Base-by-base conservation (phyloP, 176 grass and related monocot genomes). In the Juncus effusus region DNA sequence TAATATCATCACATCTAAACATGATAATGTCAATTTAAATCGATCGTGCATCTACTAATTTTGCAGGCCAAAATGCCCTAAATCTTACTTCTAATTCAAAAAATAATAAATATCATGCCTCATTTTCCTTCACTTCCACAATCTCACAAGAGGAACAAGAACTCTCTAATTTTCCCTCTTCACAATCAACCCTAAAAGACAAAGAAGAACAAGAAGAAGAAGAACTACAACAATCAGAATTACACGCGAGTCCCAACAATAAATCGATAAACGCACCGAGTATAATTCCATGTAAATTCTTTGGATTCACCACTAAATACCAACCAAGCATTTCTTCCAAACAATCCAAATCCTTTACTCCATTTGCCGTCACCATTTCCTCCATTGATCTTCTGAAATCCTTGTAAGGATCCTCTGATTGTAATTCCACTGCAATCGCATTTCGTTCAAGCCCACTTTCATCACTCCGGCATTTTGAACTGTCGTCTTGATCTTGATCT, bases 371-470 rank as follows among this genome's bases (percentile, higher is more conserved):
- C 61, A 95, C 82, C 90, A 95, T 95, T 80, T 85, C 85, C 57
- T 76, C 69, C 82, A 95, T 95, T 37, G 90, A 95, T 77, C 54
- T 72, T 14, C 79, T 74, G 72, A 95, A 95, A 72, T 95, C 90
- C 49, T 3, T 56, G 90, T 95, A 95, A 54, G 85, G 90, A 63
- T 95, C 82, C 13, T 76, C 79, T 54, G 90, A 95, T 64, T 89
- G 79, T 67, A 95, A 78, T 63, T 83, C 79, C 13, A 89, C 51
- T 14, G 90, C 85, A 66, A 86, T 36, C 41, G 67, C 65, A 50
- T 79, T 71, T 16, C 77, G 76, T 36, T 69, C 75, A 42, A 50
- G 39, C 44, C 36, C 54, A 53, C 45, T 37, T 70, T 3, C 59
- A 57, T 49, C 53, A 38, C 4, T 10, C 1, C 2, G 2, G 14